Conservation (phyloP, 2,329 filamentous ascomycete genomes). For the Xylaria sp. region DNA sequence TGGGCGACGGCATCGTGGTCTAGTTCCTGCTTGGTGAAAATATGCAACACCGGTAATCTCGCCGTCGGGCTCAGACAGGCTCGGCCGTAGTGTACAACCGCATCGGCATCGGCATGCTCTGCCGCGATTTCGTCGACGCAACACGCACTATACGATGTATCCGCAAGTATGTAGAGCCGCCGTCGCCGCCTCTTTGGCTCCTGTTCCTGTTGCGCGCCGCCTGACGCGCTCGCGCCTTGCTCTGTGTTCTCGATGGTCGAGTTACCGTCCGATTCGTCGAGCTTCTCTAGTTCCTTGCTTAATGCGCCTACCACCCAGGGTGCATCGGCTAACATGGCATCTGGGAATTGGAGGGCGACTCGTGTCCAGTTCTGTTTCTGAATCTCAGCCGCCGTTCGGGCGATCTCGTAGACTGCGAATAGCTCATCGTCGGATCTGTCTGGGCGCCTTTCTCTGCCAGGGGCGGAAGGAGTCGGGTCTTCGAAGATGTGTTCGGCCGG, state of each 20-base stretch:
- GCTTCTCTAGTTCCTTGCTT: conserved; percentile 48
- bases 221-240: not conserved
- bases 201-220: conserved; percentile 18
- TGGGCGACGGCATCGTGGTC: conserved; percentile 67
- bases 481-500: conserved; percentile 70
- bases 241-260: not conserved
- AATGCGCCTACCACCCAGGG: conserved; percentile 80
- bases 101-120: conserved; percentile 90
- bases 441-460: conserved; percentile 48
- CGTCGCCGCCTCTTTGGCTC: conserved; percentile 52
- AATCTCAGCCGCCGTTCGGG: conserved; percentile 81
- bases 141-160: conserved; percentile 96
- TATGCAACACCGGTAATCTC: conserved; percentile 86
- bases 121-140: conserved; percentile 97
- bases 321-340: conserved; percentile 89
- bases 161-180: conserved; percentile 84
- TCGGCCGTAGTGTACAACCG: conserved; percentile 93
- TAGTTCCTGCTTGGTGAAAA: conserved; percentile 82
- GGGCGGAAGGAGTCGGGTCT: conserved; percentile 54
- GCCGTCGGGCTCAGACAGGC: conserved; percentile 92
- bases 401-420: conserved; percentile 82
- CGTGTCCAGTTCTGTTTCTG: conserved; percentile 75
- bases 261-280: conserved; percentile 17
- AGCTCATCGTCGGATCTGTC: conserved; percentile 73
- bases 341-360: conserved; percentile 94